These are phyloP conservation scores for Paxillus ammoniavirescens DNA, from an alignment of 768 basidiomycete genomes.

Conservation along the genomic window DNA sequence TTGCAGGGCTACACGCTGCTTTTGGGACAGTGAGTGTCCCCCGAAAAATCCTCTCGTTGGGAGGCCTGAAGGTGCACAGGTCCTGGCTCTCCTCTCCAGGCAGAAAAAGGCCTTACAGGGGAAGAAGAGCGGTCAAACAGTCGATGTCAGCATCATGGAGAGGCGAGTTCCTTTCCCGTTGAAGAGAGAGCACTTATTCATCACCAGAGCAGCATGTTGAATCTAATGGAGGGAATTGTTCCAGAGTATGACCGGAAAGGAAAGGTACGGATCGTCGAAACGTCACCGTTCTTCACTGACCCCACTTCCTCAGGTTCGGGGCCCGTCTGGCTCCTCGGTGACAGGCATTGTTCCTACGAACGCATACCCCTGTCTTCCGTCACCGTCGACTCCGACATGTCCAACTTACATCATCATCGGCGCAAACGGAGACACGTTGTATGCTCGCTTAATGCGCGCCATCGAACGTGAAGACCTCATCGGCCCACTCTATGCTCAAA, in stretches of 20 bases:
- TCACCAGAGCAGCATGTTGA: slow-evolving; percentile 54
- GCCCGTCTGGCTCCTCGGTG: slow-evolving; percentile 72
- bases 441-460: slow-evolving; percentile 61
- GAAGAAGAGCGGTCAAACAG: slow-evolving; percentile 44
- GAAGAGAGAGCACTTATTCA: background rate
- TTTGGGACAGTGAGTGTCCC: slow-evolving; percentile 60
- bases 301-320: slow-evolving; percentile 45
- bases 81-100: slow-evolving; percentile 56
- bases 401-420: slow-evolving; percentile 68
- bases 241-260: slow-evolving; percentile 74
- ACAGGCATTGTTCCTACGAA: slow-evolving; percentile 78
- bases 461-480: slow-evolving; percentile 60
- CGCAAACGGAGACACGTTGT: slow-evolving; percentile 70
- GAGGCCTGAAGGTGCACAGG: slow-evolving; percentile 33
- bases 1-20: slow-evolving; percentile 70
- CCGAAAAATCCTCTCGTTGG: background rate
- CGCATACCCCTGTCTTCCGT: slow-evolving; percentile 64
- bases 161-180: slow-evolving; percentile 38
- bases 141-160: slow-evolving; percentile 77
- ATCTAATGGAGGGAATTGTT: slow-evolving; percentile 75
- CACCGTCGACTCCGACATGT: slow-evolving; percentile 34
- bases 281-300: background rate
- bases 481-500: slow-evolving; percentile 48
- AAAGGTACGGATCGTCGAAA: slow-evolving; percentile 40
- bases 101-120: slow-evolving; percentile 33